These are phyloP conservation scores for Hortiboletus flavorubellus DNA, from an alignment of 768 basidiomycete genomes.

Conservation along the genomic window DNA sequence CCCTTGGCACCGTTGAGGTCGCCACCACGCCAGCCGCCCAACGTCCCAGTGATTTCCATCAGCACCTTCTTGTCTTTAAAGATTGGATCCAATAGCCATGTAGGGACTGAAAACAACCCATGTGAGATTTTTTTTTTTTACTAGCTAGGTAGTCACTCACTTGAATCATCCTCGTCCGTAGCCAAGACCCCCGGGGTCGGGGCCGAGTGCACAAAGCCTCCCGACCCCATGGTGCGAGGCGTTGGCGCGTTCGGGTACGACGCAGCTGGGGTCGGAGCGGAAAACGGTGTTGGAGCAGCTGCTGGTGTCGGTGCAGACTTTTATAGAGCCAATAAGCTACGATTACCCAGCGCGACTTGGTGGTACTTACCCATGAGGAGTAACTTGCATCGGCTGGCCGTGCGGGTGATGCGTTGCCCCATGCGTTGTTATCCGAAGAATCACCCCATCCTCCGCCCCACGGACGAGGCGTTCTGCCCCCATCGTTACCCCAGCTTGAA, in stretches of 20 bases:
- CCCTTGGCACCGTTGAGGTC: conserved; percentile 29
- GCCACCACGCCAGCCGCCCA: conserved; percentile 25
- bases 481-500: conserved; percentile 30
- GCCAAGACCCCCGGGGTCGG: conserved; percentile 30
- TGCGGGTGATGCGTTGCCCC: conserved; percentile 30
- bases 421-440: conserved; percentile 19
- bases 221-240: conserved; percentile 28
- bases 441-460: conserved; percentile 33
- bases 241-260: conserved; percentile 32
- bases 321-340: conserved; percentile 3
- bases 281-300: conserved; percentile 38
- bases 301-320: conserved; percentile 39
- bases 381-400: conserved; percentile 32
- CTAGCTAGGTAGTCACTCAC: conserved; percentile 13
- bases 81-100: conserved; percentile 27
- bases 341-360: conserved; percentile 19
- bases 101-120: conserved; percentile 18
- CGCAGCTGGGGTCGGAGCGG: conserved; percentile 30
- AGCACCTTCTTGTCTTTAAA: conserved; percentile 30
- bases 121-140: conserved; percentile 17
- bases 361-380: conserved; percentile 31
- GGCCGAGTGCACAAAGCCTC: conserved; percentile 23
- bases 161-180: conserved; percentile 29
- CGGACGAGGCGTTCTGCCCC: conserved; percentile 53
- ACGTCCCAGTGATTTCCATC: conserved; percentile 28